Base-by-base conservation (phyloP, 169 alveolate genomes). In the Fabrea salina region DNA sequence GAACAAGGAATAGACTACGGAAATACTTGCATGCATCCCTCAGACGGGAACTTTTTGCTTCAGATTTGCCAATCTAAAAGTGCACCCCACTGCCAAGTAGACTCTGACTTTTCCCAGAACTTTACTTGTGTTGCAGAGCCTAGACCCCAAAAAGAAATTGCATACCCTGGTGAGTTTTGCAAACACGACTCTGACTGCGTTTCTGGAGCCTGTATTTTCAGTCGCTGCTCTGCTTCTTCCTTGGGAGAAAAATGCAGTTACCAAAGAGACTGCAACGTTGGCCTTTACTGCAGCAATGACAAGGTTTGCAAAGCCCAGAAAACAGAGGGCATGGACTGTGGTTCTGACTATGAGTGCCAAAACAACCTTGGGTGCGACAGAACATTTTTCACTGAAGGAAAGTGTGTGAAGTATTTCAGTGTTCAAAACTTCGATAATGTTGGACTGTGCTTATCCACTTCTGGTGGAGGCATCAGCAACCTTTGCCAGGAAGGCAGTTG, bases 111-210 rank as follows among this genome's bases (percentile, higher is more conserved):
- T n/a, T n/a, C n/a, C n/a, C n/a, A n/a, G n/a, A n/a, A n/a, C n/a
- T n/a, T n/a, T n/a, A n/a, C n/a, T n/a, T n/a, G n/a, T n/a, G n/a
- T n/a, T n/a, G n/a, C n/a, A n/a, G n/a, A n/a, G n/a, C n/a, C n/a
- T n/a, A n/a, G n/a, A n/a, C n/a, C n/a, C n/a, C n/a, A n/a, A n/a
- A n/a, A n/a, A n/a, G n/a, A n/a, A n/a, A n/a, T n/a, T n/a, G n/a
- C n/a, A n/a, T n/a, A n/a, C n/a, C n/a, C n/a, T n/a, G 75, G 75
- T 22, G 75, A 64, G 16, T 16, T 27, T 35, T 64, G 75, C 32
- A 22, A 16, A 40, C 27, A 13, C 3, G n/a, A 19, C 27, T 19
- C 54, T 40, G 50, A 35, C 50, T 64, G 75, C 33, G 41, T 37
- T 19, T 37, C 75, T 16, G 75, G 75, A 5, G 37, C 19, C n/a